These are phyloP conservation scores for Zygotorulaspora chibaensis DNA, from an alignment of 805 yeast species.

Conservation along the genomic window DNA sequence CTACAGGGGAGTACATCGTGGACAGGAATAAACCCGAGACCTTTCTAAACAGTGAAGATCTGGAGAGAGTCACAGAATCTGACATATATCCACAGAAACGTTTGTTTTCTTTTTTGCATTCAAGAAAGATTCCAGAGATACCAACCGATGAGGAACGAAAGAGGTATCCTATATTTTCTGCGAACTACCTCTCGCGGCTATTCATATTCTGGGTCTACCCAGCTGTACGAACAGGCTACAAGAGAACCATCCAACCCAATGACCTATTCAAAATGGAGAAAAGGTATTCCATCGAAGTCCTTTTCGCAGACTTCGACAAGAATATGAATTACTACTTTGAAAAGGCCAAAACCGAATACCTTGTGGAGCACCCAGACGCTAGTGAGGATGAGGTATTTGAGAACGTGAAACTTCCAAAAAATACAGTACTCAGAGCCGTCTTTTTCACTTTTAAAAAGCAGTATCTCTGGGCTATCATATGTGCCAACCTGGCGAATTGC, in stretches of 20 bases:
- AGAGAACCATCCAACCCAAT: constrained; percentile 60
- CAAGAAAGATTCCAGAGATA: constrained; percentile 47
- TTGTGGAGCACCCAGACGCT: constrained; percentile 33
- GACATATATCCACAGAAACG: constrained; percentile 42
- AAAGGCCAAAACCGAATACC: constrained; percentile 33
- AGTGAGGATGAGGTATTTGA: constrained; percentile 39
- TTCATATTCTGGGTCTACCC: constrained; percentile 71
- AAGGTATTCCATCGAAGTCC: constrained; percentile 40
- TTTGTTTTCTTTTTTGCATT: constrained; percentile 46
- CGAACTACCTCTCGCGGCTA: constrained; percentile 41
- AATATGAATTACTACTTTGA: constrained; percentile 34
- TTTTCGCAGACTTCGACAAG: constrained; percentile 37
- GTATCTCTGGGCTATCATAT: constrained; percentile 41
- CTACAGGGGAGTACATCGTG: constrained; percentile 27
- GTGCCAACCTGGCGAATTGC: constrained; percentile 47
- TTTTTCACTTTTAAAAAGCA: constrained; percentile 48
- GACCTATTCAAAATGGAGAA: constrained; percentile 52
- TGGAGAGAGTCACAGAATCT: constrained; percentile 36
- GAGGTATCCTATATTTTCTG: constrained; percentile 44
- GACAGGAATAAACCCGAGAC: constrained; percentile 31
- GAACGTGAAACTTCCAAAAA: constrained; percentile 25
- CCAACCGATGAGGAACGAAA: constrained; percentile 49
- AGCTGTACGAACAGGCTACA: constrained; percentile 61
- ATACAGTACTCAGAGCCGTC: constrained; percentile 41
- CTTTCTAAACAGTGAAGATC: constrained; percentile 32